These are phyloP conservation scores for Acanthamoeba polyphaga DNA, from an alignment of 208 protist species.

Conservation along the genomic window DNA sequence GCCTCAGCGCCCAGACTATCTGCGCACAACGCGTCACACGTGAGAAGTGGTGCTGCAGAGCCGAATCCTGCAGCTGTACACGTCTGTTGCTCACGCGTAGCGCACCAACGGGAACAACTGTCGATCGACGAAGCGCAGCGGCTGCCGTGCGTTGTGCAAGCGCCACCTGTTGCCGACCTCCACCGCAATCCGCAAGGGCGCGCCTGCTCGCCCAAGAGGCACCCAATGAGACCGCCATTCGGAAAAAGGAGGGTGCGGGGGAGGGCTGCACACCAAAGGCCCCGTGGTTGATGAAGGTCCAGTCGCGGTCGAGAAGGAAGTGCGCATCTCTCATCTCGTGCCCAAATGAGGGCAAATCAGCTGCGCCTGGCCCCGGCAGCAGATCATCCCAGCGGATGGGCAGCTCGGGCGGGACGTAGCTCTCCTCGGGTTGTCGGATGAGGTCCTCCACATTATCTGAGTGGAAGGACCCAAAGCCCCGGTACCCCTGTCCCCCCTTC, in stretches of 20 bases:
- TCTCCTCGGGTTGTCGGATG: constrained; percentile 82
- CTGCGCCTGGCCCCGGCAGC: constrained; percentile 74
- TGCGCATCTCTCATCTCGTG: constrained; percentile 86
- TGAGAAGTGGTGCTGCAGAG: background rate
- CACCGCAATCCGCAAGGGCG: constrained; percentile 88
- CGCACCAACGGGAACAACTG: constrained; percentile 87
- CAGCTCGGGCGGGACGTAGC: constrained; percentile 87
- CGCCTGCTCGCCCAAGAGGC: constrained; percentile 77
- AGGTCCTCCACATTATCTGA: constrained; percentile 94
- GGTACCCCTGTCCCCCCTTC: constrained; percentile 80
- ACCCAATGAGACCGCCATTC: background rate
- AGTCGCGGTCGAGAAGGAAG: constrained; percentile 90
- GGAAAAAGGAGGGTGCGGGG: no score
- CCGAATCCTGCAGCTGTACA: background rate
- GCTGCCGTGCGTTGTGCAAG: constrained; percentile 90
- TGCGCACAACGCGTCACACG: constrained; percentile 78
- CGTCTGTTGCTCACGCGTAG: background rate
- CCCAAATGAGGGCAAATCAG: constrained; percentile 10
- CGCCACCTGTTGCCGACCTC: constrained; percentile 92
- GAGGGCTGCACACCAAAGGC: constrained; percentile 90
- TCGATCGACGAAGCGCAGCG: constrained; percentile 93
- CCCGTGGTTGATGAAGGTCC: constrained; percentile 95
- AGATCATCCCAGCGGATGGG: constrained; percentile 14
- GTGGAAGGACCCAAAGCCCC: constrained; percentile 95
- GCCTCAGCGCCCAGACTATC: constrained; percentile 92